Evolutionary conservation across 208 protist genomes (phyloP).

Genomic region (Trypanosoma theileri): DNA sequence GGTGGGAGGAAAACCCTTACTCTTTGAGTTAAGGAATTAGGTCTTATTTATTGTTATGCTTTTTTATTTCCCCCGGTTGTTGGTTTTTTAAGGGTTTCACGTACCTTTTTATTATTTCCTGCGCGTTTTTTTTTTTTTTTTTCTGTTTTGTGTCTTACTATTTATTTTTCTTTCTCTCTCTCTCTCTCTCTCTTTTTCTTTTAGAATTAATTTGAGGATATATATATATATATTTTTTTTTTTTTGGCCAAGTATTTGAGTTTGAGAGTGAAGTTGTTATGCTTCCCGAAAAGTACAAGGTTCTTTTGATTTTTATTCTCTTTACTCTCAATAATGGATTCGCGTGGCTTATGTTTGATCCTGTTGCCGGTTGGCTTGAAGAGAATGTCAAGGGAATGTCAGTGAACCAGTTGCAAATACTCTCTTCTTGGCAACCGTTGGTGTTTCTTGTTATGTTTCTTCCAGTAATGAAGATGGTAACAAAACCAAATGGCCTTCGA

Average conservation of each 20-base stretch:
- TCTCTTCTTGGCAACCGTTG: conserved; percentile 83
- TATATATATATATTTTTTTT: background rate
- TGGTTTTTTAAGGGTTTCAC: background rate
- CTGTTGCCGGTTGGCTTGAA: conserved; percentile 71
- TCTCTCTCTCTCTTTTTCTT: background rate
- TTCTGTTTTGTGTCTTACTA: conserved; percentile 20
- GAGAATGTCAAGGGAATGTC: conserved; percentile 59
- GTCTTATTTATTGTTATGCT: no score
- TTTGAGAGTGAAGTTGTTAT: conserved; percentile 8
- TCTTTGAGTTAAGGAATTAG: conserved; percentile 4
- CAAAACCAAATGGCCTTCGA: conserved; percentile 71
- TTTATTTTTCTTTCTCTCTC: background rate
- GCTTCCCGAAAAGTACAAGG: conserved; percentile 61
- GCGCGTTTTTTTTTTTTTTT: background rate
- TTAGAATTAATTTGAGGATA: background rate
- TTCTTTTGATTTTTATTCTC: conserved; percentile 78
- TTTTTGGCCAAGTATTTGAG: background rate
- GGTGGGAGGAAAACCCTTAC: conserved; percentile 16
- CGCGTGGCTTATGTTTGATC: conserved; percentile 89
- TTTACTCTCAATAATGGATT: conserved; percentile 89
- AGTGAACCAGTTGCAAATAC: conserved; percentile 58
- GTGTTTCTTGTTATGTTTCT: conserved; percentile 72
- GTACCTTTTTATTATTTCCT: background rate
- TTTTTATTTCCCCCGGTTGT: no score
- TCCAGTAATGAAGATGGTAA: conserved; percentile 78